Evolutionary conservation across 192 early-diverging fungal species (phyloP).

Genomic region (Backusella psychrophila): DNA sequence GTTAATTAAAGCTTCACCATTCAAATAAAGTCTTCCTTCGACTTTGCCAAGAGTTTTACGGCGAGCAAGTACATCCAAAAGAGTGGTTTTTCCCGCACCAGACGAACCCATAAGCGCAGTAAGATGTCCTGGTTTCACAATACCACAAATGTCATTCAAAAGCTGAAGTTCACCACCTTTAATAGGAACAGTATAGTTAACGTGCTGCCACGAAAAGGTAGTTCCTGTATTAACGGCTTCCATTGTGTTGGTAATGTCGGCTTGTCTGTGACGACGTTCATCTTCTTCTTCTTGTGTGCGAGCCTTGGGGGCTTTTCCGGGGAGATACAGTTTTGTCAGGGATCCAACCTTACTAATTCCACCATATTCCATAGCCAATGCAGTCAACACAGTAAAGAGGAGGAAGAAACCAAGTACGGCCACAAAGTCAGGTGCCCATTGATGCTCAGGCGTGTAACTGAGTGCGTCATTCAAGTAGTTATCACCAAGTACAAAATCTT

Average conservation of each 20-base stretch:
- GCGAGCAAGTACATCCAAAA: conserved; percentile 69
- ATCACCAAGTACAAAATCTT: conserved; percentile 54
- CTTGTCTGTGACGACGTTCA: conserved; percentile 30
- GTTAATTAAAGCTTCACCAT: conserved; percentile 53
- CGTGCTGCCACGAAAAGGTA: conserved; percentile 59
- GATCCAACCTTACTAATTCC: conserved; percentile 41
- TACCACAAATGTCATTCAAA: conserved; percentile 65
- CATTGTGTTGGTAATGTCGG: conserved; percentile 35
- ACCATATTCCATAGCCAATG: conserved; percentile 51
- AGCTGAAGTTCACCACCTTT: conserved; percentile 63
- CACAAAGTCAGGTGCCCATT: conserved; percentile 58
- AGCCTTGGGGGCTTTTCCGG: conserved; percentile 28
- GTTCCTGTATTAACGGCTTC: conserved; percentile 38
- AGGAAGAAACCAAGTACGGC: conserved; percentile 52
- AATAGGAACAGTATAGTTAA: conserved; percentile 70
- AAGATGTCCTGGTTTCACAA: conserved; percentile 70
- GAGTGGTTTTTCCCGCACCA: conserved; percentile 77
- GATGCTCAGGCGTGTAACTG: conserved; percentile 51
- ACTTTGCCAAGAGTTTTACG: conserved; percentile 71
- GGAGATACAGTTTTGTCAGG: conserved; percentile 47
- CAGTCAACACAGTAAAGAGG: conserved; percentile 38
- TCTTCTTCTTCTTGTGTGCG: conserved; percentile 29
- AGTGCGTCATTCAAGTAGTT: conserved; percentile 57
- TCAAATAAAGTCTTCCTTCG: conserved; percentile 64
- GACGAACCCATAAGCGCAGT: conserved; percentile 79